Conservation (phyloP, 2,329 filamentous ascomycete genomes). For the Trichophyton rubrum region DNA sequence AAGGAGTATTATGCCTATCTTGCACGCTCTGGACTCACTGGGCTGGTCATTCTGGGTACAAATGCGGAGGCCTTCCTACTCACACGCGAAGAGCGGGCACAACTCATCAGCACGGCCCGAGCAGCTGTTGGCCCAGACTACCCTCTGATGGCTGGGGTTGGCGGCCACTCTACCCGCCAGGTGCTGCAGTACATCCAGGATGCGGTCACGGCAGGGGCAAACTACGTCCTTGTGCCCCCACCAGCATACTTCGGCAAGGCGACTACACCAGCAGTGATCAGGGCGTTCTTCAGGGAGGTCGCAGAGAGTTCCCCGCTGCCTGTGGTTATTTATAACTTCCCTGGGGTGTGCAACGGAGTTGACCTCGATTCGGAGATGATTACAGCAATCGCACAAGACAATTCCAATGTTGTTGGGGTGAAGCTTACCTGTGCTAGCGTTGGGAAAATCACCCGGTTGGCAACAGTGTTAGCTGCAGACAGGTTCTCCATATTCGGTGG, state of each 20-base stretch:
- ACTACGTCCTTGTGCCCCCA: conserved; percentile 51
- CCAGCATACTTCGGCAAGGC: conserved; percentile 54
- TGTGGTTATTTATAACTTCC: conserved; percentile 57
- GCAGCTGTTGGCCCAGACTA: conserved; percentile 40
- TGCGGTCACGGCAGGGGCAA: conserved; percentile 47
- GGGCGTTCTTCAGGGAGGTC: conserved; percentile 48
- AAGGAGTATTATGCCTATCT: conserved; percentile 42
- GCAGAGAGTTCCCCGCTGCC: conserved; percentile 43
- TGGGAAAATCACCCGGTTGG: conserved; percentile 47
- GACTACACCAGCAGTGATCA: conserved; percentile 45
- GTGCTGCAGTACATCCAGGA: conserved; percentile 48
- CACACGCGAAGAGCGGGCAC: conserved; percentile 46
- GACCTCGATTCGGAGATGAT: conserved; percentile 56
- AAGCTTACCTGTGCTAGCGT: conserved; percentile 54
- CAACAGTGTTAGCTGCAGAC: conserved; percentile 40
- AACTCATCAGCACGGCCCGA: conserved; percentile 46
- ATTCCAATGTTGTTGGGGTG: conserved; percentile 47
- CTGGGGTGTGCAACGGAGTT: conserved; percentile 54
- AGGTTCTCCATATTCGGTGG: conserved; percentile 58
- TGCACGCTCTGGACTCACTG: conserved; percentile 38
- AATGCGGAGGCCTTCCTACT: conserved; percentile 46
- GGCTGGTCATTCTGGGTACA: conserved; percentile 44
- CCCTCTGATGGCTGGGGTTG: conserved; percentile 52
- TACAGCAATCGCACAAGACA: conserved; percentile 38
- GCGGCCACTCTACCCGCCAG: conserved; percentile 53